Conservation (phyloP, 768 basidiomycete genomes). For the Galerina sulciceps region DNA sequence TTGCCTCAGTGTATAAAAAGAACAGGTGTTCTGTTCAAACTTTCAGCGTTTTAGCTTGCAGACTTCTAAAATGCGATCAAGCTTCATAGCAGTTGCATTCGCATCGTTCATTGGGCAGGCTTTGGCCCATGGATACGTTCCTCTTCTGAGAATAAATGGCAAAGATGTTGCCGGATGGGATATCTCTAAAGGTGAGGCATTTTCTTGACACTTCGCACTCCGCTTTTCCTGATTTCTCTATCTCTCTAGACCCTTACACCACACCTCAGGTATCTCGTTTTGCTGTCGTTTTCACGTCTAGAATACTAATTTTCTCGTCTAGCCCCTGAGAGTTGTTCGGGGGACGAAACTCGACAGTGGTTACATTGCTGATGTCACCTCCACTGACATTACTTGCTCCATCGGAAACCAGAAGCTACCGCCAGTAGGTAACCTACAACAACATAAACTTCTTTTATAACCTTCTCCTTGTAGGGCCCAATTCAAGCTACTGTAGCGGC, state of each 20-base stretch:
- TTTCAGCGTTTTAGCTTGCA: no score
- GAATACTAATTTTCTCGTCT: neutral
- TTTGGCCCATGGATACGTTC: conserved; percentile 40
- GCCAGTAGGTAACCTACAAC: conserved; percentile 23
- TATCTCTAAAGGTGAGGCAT: conserved; percentile 27
- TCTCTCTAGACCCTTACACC: conserved; percentile 31
- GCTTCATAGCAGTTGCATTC: no score
- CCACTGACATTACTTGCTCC: conserved; percentile 40
- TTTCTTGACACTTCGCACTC: neutral
- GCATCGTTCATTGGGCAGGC: conserved; percentile 24
- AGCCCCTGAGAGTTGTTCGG: conserved; percentile 40
- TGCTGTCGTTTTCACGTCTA: neutral
- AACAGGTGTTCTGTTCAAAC: no score
- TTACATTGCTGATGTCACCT: conserved; percentile 33
- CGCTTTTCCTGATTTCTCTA: neutral
- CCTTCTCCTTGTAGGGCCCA: conserved; percentile 30
- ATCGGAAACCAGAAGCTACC: conserved; percentile 41
- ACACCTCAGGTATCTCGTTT: conserved; percentile 31
- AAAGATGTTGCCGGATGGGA: conserved; percentile 40
- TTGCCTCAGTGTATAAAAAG: no score
- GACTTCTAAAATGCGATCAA: no score
- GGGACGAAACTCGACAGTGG: conserved; percentile 40
- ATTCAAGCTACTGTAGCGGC: conserved; percentile 39
- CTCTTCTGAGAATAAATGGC: conserved; percentile 34
- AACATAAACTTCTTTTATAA: neutral